Conservation (phyloP, 2,329 filamentous ascomycete species). For the Juglanconis oblonga region DNA sequence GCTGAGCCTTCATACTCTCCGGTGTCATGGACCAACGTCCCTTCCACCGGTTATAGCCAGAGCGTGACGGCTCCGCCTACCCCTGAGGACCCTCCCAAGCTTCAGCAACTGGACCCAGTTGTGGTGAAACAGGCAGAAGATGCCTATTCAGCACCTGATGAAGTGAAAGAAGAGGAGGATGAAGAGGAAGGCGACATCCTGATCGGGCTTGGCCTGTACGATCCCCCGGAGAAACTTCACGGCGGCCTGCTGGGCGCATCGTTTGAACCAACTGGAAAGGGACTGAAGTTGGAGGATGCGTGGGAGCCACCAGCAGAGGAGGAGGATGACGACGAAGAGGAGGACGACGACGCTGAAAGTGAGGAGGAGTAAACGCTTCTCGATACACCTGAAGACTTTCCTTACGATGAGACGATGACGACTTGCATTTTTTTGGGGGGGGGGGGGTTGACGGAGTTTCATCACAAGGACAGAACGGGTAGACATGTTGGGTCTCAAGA, state of each 20-base stretch:
- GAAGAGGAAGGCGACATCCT: slow-evolving; percentile 63
- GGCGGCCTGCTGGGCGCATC: slow-evolving; percentile 46
- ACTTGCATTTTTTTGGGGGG: slow-evolving; percentile 11
- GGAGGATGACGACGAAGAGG: slow-evolving; percentile 53
- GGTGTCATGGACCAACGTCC: slow-evolving; percentile 7
- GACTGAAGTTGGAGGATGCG: slow-evolving; percentile 77
- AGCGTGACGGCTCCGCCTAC: slow-evolving; percentile 53
- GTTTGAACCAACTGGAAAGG: slow-evolving; percentile 61
- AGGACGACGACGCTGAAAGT: slow-evolving; percentile 30
- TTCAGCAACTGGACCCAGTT: slow-evolving; percentile 45
- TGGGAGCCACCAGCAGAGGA: slow-evolving; percentile 67
- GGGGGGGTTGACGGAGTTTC: slow-evolving; percentile 12
- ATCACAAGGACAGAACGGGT: background rate
- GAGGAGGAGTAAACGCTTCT: slow-evolving; percentile 17
- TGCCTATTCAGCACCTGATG: slow-evolving; percentile 47
- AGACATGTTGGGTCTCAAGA: background rate
- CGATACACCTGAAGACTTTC: background rate
- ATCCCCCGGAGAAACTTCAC: slow-evolving; percentile 60
- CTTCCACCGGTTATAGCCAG: background rate
- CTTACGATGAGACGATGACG: slow-evolving; percentile 19
- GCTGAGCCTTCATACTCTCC: slow-evolving; percentile 17
- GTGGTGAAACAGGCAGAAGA: slow-evolving; percentile 48
- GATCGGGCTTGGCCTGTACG: slow-evolving; percentile 80
- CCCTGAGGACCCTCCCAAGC: slow-evolving; percentile 54
- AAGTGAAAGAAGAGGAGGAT: slow-evolving; percentile 46